Base-by-base conservation (phyloP, 768 basidiomycete species). In the Pulveroboletus sp. region DNA sequence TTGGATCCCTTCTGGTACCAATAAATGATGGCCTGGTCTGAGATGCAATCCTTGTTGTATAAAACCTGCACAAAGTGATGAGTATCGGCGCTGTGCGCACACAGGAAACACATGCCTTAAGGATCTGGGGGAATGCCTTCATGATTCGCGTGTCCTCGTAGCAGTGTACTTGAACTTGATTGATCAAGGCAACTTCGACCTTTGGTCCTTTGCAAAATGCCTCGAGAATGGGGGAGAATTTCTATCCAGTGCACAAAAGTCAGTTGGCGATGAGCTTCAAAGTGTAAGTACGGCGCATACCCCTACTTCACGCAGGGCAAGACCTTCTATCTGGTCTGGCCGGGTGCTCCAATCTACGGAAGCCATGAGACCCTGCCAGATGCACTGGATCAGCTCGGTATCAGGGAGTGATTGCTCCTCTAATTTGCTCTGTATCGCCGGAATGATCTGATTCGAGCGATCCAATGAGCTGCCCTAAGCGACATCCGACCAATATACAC, bases 1-100 rank as follows among this genome's bases (percentile, higher is more conserved):
- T 93, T 96, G 42, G 93, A 88, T 45, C 96, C 95, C 72, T 99
- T 99, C 73, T 90, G 86, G 71, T 92, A 77, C 95, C 95, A 99
- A 70, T 96, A 98, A 52, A 97, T 87, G 63, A 99, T 94, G 53
- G 94, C 93, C 65, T 94, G 87, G 64, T 94, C 93, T 48, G 93
- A 89, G 59, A 97, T 79, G 70, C 93, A 93, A 61, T 99, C 95
- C 62, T 89, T 84, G 73, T 94, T 94, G 74, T 96, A 97, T 69
- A 97, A 76, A 59, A 94, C 86, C 90, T 93, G 17, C 30, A 47
- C n/a, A 39, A 48, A 4, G 28, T 31, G n/a, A 49, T 59, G 41
- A 65, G 55, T 44, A 33, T 51, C 21, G 15, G 36, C 0, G 6
- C 4, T 14, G 9, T 33, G 36, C 38, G 40, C 18, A 38, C 7